Base-by-base conservation (phyloP, 2,329 filamentous ascomycete genomes). In the Alternaria novae-zelandiae region DNA sequence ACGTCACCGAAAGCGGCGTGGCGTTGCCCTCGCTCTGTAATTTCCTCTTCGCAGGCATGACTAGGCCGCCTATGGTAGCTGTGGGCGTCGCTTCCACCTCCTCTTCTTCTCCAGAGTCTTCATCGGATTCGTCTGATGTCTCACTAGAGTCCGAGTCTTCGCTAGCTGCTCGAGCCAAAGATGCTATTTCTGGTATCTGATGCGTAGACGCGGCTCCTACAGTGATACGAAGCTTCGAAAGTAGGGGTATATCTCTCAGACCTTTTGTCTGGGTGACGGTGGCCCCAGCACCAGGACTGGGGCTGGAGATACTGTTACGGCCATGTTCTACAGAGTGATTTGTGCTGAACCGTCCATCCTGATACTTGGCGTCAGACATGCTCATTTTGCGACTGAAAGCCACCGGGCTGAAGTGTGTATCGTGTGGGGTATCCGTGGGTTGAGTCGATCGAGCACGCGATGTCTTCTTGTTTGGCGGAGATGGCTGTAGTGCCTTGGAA, bases 301-400 rank as follows among this genome's bases (percentile, higher is more conserved):
- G 15, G 11, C 45, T 43, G 13, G 57, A 12, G 30, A 70, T 51
- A 13, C 36, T 55, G n/a, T 70, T 69, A 20, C 11, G 17, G 15
- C 25, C n/a, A 20, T 21, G 45, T 20, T 49, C 26, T n/a, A 20
- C 49, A 20, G 57, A 36, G 13, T 62, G 56, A 26, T 66, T 47
- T 4, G 64, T n/a, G 17, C 70, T 72, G 47, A 80, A 87, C 51
- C 82, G 83, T 9, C 85, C 85, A 30, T 81, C 75, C 49, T 81
- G 79, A 74, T 89, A 89, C 69, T 87, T 88, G 21, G 83, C 78
- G 70, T 87, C 84, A 59, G 84, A 83, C 23, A 81, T 68, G 43
- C 79, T 78, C 59, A 87, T 72, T 54, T 81, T 83, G 36, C 80
- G 78, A 65, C 82, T 83, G 71, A 89, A 89, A 9, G 75, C 69